phyloP scores from a whole-genome alignment of 2,329 filamentous ascomycete species.

The Pestalotiopsis sp. region DNA sequence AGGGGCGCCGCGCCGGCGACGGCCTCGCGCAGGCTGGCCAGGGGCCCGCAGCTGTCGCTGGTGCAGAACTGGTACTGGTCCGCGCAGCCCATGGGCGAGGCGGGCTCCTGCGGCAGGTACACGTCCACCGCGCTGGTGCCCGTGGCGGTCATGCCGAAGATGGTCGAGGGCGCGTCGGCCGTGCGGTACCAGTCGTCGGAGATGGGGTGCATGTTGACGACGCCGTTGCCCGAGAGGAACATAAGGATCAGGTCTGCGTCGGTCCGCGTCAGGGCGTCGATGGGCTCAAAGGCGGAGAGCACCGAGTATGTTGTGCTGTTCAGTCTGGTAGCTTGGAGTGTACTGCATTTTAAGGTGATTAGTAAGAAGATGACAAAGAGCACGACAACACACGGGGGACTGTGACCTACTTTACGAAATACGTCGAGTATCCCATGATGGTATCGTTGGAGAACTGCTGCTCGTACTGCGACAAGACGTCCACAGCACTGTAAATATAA shows the following conservation, averaged over 20 bases:
- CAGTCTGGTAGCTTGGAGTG: background rate
- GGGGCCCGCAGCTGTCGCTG: background rate
- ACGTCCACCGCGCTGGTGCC: background rate
- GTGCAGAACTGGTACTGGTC: background rate
- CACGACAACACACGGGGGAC: too few relatives aligned
- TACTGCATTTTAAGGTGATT: background rate
- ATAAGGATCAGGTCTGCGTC: slow-evolving; percentile 11
- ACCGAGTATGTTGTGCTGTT: background rate
- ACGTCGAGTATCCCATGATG: background rate
- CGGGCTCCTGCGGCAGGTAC: background rate
- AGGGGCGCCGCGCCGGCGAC: background rate
- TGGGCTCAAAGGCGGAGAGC: background rate
- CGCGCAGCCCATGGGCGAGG: background rate
- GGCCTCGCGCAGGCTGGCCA: background rate
- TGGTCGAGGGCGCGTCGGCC: background rate
- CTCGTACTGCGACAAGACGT: background rate
- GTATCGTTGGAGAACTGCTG: background rate
- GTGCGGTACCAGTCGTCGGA: slow-evolving; percentile 22
- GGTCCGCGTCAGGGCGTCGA: background rate
- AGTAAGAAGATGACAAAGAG: background rate
- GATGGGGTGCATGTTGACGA: slow-evolving; percentile 9
- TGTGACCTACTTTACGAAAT: background rate
- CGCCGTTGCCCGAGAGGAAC: slow-evolving; percentile 19
- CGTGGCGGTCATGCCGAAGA: background rate
- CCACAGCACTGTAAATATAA: background rate